Conservation (phyloP, 768 basidiomycete species). For the Peribolospora baueri region DNA sequence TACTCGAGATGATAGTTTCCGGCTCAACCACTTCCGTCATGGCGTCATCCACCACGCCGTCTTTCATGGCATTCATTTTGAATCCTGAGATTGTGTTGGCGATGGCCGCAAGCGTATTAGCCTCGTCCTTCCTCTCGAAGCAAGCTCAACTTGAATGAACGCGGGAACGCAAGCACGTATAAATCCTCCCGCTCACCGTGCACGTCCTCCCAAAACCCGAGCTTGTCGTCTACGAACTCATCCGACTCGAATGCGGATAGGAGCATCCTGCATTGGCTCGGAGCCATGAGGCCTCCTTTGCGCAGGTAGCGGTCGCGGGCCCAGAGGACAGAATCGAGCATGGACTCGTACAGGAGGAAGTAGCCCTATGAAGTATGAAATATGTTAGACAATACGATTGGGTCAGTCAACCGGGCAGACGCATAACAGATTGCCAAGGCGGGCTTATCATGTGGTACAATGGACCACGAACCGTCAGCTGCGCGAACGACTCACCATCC, state of each 20-base stretch:
- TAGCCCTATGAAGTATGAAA: conserved; percentile 17
- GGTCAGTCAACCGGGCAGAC: background rate
- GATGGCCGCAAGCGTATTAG: background rate
- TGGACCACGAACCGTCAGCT: too few relatives aligned
- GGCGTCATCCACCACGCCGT: conserved; percentile 51
- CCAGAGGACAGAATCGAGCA: conserved; percentile 80
- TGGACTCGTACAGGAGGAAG: conserved; percentile 61
- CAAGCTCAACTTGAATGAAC: background rate
- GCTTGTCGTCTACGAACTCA: conserved; percentile 51
- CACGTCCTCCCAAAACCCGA: conserved; percentile 72
- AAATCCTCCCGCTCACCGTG: conserved; percentile 35
- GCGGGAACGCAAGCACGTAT: background rate
- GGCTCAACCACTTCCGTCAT: conserved; percentile 54
- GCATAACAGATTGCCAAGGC: background rate
- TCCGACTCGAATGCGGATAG: conserved; percentile 55
- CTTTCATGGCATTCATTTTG: conserved; percentile 59
- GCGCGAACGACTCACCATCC: conserved; percentile 44
- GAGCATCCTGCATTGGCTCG: conserved; percentile 67
- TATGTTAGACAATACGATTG: background rate
- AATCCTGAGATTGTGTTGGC: conserved; percentile 33
- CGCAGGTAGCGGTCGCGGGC: conserved; percentile 54
- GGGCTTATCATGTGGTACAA: too few relatives aligned
- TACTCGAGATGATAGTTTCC: conserved; percentile 38
- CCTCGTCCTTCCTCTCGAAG: background rate
- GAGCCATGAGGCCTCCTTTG: conserved; percentile 59